Conservation (phyloP, 352 stramenopile genomes). For the Stephanocyclus meneghinianus region DNA sequence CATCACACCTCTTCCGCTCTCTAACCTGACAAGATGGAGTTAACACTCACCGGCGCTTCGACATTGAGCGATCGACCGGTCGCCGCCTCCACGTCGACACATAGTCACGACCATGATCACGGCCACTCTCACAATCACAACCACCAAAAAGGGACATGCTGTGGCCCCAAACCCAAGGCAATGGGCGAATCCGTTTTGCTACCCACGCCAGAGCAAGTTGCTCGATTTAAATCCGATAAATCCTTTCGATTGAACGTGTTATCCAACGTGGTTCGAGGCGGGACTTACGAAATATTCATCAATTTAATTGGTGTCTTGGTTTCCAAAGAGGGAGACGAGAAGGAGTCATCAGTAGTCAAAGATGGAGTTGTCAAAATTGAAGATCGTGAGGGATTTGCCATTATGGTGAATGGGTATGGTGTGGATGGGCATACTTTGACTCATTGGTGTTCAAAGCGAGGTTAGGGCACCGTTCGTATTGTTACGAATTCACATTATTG, state of each 20-base stretch:
- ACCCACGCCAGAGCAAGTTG: slow-evolving; percentile 41
- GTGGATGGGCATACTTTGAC: slow-evolving; percentile 76
- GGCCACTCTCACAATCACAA: slow-evolving; percentile 20
- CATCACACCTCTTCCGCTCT: background rate
- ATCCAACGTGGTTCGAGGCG: slow-evolving; percentile 49
- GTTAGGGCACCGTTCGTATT: slow-evolving; percentile 15
- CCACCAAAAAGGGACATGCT: slow-evolving; percentile 5
- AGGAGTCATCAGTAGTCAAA: background rate
- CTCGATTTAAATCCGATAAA: slow-evolving; percentile 44
- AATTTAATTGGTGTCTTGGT: slow-evolving; percentile 42
- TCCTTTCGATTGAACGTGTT: slow-evolving; percentile 42
- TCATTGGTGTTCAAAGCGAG: slow-evolving; percentile 86
- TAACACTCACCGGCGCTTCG: slow-evolving; percentile 51
- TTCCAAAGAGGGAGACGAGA: background rate
- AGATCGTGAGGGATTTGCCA: slow-evolving; percentile 33
- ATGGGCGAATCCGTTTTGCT: slow-evolving; percentile 45
- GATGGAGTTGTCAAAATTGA: slow-evolving; percentile 14
- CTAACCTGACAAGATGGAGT: slow-evolving; percentile 34
- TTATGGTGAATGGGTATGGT: slow-evolving; percentile 54
- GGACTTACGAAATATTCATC: slow-evolving; percentile 40
- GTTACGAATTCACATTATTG: background rate
- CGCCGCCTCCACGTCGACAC: background rate
- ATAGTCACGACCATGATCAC: slow-evolving; percentile 21
- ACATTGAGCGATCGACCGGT: slow-evolving; percentile 20
- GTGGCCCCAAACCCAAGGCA: slow-evolving; percentile 12